These are phyloP conservation scores for Pneumocystis carinii DNA, from an alignment of 1,139 yeast species.

Conservation along the genomic window DNA sequence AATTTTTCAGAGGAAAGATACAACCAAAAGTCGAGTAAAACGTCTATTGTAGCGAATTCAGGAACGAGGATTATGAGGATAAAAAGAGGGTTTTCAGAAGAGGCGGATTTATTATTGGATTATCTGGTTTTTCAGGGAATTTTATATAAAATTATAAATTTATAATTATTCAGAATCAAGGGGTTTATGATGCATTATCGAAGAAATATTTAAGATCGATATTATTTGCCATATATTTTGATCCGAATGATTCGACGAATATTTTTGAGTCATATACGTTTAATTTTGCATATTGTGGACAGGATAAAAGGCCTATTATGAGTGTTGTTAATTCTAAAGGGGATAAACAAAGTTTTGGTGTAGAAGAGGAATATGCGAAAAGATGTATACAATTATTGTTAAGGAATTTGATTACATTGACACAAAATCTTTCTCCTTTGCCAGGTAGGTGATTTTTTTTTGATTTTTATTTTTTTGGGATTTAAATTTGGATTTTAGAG, in stretches of 20 bases:
- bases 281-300: conserved; percentile 27
- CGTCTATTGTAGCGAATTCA: conserved; percentile 21
- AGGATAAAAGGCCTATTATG: conserved; percentile 19
- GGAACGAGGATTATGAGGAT: conserved; percentile 28
- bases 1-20: conserved; percentile 15
- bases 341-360: conserved; percentile 5
- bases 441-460: conserved; percentile 21
- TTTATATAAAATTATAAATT: neutral
- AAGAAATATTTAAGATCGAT: conserved; percentile 31
- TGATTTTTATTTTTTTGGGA: neutral
- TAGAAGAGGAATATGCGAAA: conserved; percentile 23
- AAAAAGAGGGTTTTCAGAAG: conserved; percentile 30
- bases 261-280: conserved; percentile 38
- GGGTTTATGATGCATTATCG: conserved; percentile 33
- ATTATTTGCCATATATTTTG: conserved; percentile 32
- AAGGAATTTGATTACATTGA: conserved; percentile 35
- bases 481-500: neutral
- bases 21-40: neutral
- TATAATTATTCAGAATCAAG: conserved; percentile 22
- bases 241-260: conserved; percentile 27
- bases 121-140: conserved; percentile 29
- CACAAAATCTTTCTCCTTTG: conserved; percentile 37
- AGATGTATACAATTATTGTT: conserved; percentile 32
- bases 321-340: conserved; percentile 18
- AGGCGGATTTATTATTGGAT: conserved; percentile 33